Base-by-base conservation (phyloP, 2,329 filamentous ascomycete genomes). In the Drechslerella stenobrocha region DNA sequence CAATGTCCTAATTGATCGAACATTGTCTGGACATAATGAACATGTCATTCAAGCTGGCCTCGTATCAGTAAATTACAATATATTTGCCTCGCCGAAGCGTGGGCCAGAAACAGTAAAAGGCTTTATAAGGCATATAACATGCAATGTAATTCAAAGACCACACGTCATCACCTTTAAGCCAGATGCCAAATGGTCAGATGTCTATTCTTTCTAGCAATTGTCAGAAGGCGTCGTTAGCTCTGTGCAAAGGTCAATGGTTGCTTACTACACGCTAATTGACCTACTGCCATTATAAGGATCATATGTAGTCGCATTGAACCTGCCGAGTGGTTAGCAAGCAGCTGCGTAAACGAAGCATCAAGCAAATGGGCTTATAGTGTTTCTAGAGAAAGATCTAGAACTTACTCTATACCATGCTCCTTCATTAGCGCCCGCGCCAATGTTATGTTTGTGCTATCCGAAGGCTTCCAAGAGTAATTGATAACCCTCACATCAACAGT, bases 401-500 rank as follows among this genome's bases (percentile, higher is more conserved):
- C 51, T 28, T 52, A 65, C 59, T 45, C 18, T 11, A 65, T 34
- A 24, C 52, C 46, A 1, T 28, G 45, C 9, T 65, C 52, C 15
- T 26, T 18, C 59, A 65, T 65, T 15, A 57, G 26, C 22, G 20
- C 22, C n/a, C 40, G 57, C 2, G 52, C 59, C 15, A 40, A 15
- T 28, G 37, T 32, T 23, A 57, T 15, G 5, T 47, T 47, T 7
- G 15, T 22, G 23, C 46, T 57, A 2, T 28, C 26, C 3, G 42
- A 48, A 9, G 28, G 24, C 9, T n/a, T 48, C 1, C 28, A 32
- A 13, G 48, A 44, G 15, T 52, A 50, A n/a, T 53, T 47, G 15
- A 53, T 61, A 34, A 61, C 42, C 15, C 40, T 53, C 48, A 61
- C 42, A 22, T 61, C 57, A n/a, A 53, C 50, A 18, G 15, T 24